Evolutionary conservation across 1,139 yeast species (phyloP), one percentile per base, ranked within the genome.

Genomic region (Ogataea hybrid): DNA sequence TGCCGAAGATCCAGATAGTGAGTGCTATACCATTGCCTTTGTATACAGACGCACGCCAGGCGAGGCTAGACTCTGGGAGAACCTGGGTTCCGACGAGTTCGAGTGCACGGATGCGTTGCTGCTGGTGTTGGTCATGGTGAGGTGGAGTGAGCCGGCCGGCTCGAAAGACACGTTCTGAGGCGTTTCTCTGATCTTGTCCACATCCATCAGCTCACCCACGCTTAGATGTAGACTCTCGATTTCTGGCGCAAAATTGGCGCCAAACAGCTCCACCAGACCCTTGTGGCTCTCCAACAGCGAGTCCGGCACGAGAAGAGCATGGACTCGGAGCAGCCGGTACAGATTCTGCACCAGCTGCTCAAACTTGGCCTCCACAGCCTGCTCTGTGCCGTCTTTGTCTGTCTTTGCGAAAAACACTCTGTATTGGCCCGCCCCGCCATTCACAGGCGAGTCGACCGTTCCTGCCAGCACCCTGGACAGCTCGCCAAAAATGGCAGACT

Each of bases 401-500:
- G 18, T 50, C 12, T 40, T 42, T 6, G 58, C 61, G 56, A 85
- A 77, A 63, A 88, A 86, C 2, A 77, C 75, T 47, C 92, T 74
- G 65, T 85, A 88, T 57, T 85, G 88, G 5, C 88, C 87, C 50
- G 88, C 87, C 44, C 96, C 96, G 28, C 96, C 96, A 61, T 88
- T 88, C 9, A 88, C 94, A 5, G 96, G 96, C 0, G 96, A 81
- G 59, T 88, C 95, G 44, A 88, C 92, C 0, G 96, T 86, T 36
- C 96, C 96, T 0, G 92, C 78, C 41, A 88, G 69, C 52, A 81
- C 82, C 64, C 95, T 73, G 9, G 92, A 84, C 46, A 88, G 70
- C 58, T 82, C 89, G 58, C 75, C 73, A 63, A 84, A 75, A 44
- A 78, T 61, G 8, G 81, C 65, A 6, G 70, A 64, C 46, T 67